Percentiles rank a stretch among this genome's conserved stretches.
phyloP scores from a whole-genome alignment of 1,284 basidiomycete species.

The Ustanciosporium gigantosporum region DNA sequence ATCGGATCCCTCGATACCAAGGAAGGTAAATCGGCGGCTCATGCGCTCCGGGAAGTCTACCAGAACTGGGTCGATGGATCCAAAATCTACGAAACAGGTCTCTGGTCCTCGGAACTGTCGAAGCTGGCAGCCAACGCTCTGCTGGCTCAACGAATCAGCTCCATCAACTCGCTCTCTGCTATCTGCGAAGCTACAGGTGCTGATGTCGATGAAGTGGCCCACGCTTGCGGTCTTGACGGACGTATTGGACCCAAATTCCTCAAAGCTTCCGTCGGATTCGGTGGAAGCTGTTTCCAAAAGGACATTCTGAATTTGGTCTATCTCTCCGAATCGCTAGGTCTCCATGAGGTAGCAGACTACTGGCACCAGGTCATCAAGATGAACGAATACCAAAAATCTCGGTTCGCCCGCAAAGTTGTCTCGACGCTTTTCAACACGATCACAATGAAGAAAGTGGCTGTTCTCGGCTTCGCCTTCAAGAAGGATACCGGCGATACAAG shows the following conservation, averaged over 20 bases:
- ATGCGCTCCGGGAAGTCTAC: constrained; percentile 78
- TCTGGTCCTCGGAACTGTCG: constrained; percentile 97
- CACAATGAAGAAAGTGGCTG: constrained; percentile 91
- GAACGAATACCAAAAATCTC: constrained; percentile 59
- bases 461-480: constrained; percentile 76
- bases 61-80: constrained; percentile 91
- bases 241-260: constrained; percentile 95
- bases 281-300: constrained; percentile 86
- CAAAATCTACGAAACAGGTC: constrained; percentile 86
- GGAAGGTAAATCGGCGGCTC: constrained; percentile 80
- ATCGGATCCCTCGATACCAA: constrained; percentile 90
- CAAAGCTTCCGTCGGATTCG: constrained; percentile 92
- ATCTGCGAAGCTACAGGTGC: constrained; percentile 99
- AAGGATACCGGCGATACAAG: constrained; percentile 65
- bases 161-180: constrained; percentile 94
- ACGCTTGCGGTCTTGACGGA: constrained; percentile 88
- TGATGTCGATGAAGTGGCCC: constrained; percentile 95
- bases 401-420: constrained; percentile 62
- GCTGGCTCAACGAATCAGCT: constrained; percentile 93
- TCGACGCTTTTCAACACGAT: constrained; percentile 93
- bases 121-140: constrained; percentile 99
- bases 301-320: constrained; percentile 99
- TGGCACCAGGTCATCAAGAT: constrained; percentile 68
- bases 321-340: constrained; percentile 81
- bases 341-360: constrained; percentile 97